Base-by-base conservation (phyloP, 2,329 filamentous ascomycete genomes). In the Alternaria postmessia region DNA sequence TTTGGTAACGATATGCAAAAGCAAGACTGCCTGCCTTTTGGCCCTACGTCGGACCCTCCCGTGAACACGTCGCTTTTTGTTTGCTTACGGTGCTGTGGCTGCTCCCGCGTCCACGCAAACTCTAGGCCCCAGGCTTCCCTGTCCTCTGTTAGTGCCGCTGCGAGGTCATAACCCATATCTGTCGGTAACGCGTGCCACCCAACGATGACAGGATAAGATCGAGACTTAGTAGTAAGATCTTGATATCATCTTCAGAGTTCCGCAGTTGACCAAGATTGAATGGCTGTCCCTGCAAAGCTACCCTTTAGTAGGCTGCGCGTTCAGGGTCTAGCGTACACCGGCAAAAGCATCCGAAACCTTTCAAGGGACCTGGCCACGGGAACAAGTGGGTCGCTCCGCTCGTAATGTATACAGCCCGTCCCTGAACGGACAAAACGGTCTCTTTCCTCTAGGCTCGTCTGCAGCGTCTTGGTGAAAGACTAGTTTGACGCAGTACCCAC, bases 11-110 rank as follows among this genome's bases (percentile, higher is more conserved):
- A 57, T 51, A 48, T 16, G 26, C 52, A 65, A 62, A 66, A 66
- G 62, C 52, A 65, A 66, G n/a, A 34, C 20, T 48, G 28, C 36
- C 34, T 36, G 48, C 39, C 20, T 26, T 47, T 51, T 51, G 30
- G 16, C 54, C 61, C 49, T 54, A 43, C 51, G 20, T 44, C 59
- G 28, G 30, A 28, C 24, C 64, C 59, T 60, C 58, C 51, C 48
- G 44, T 57, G 65, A 54, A 53, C 32, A 41, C 20, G 46, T 70
- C 67, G 70, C 66, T 67, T 66, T 22, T 62, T 38, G 28, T 28
- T 59, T 59, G 48, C 34, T 20, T n/a, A 54, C 59, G 49, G 65
- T 71, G 57, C 28, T 1, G 28, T 30, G 28, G 69, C 67, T 51
- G 57, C 59, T 57, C 39, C 46, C 71, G 67, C 70, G 68, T 61